phyloP scores from a whole-genome alignment of 345 rosid species.

The Leavenworthia alabamica region DNA sequence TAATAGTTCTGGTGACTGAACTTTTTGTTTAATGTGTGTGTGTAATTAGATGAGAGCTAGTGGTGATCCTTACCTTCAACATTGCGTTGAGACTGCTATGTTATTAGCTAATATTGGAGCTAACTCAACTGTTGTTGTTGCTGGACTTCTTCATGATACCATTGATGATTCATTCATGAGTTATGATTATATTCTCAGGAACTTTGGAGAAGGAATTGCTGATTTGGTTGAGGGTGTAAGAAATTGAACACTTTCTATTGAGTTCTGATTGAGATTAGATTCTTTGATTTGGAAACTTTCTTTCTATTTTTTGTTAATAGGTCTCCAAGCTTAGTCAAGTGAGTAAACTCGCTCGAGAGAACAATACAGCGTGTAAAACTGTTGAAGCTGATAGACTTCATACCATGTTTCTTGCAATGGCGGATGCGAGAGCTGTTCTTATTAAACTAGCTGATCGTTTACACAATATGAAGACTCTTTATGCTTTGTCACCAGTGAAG shows the following conservation, averaged over 20 bases:
- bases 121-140: conserved; percentile 73
- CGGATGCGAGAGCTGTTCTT: conserved; percentile 97
- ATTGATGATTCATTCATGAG: conserved; percentile 75
- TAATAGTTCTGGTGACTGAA: conserved; percentile 4
- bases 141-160: conserved; percentile 91
- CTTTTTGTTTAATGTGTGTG: conserved; percentile 16
- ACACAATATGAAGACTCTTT: conserved; percentile 90
- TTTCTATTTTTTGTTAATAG: conserved; percentile 32
- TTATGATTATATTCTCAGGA: conserved; percentile 55
- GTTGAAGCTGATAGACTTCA: conserved; percentile 92
- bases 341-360: conserved; percentile 94
- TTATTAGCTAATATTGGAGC: conserved; percentile 77
- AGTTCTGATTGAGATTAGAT: not conserved
- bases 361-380: conserved; percentile 73
- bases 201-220: conserved; percentile 82
- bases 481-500: conserved; percentile 64
- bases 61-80: conserved; percentile 91
- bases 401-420: conserved; percentile 95
- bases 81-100: conserved; percentile 93
- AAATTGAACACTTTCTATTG: not conserved
- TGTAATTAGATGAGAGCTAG: conserved; percentile 81
- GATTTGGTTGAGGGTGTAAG: conserved; percentile 95
- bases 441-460: conserved; percentile 93
- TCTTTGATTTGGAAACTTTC: not conserved
- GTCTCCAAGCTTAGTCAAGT: conserved; percentile 92